Base-by-base conservation (phyloP, 1,139 yeast genomes). In the Casaregolazyma suthepensis region DNA sequence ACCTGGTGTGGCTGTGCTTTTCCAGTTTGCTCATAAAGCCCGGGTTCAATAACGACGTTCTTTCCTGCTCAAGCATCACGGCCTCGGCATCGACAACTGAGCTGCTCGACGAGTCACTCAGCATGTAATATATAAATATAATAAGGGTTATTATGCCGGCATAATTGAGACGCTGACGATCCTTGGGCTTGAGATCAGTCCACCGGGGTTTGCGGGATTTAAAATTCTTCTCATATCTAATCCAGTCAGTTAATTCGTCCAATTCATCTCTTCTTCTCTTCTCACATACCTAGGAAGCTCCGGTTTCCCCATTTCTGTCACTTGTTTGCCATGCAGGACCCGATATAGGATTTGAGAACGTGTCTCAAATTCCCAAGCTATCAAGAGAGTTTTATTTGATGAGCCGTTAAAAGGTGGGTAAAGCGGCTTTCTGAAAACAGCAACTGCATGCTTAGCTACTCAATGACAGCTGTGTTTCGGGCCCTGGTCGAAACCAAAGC, bases 241-340 rank as follows among this genome's bases (percentile, higher is more conserved):
- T n/a, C 45, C 35, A 15, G 9, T 15, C 6, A 45, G 20, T 17
- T 5, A 31, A 15, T 5, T 4, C 43, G 7, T 12, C 22, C 37
- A 45, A 26, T 13, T n/a, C 17, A 5, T 22, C 4, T 22, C 38
- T 15, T 18, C 18, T 43, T n/a, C 9, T 6, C 18, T 15, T 19
- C 20, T 12, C 37, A 15, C 50, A 12, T 51, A 53, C 51, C 53
- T 48, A 9, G 52, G 53, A 20, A 47, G 52, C 15, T 52, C 54
- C 23, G 38, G 46, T 23, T 40, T 49, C 35, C 50, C 45, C 50
- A 47, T 47, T 37, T 20, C 49, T 15, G 9, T 26, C 31, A 26
- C 26, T 15, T 12, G 15, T n/a, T 35, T 35, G 17, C 40, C 40
- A 35, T n/a, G 40, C 40, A 35, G 17, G 31, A 9, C 31, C 40